A percentile compares a stretch with the other conserved stretches of the same genome.
Evolutionary conservation across 2,329 filamentous ascomycete species (phyloP).

Genomic region (Ophiostoma australiae): DNA sequence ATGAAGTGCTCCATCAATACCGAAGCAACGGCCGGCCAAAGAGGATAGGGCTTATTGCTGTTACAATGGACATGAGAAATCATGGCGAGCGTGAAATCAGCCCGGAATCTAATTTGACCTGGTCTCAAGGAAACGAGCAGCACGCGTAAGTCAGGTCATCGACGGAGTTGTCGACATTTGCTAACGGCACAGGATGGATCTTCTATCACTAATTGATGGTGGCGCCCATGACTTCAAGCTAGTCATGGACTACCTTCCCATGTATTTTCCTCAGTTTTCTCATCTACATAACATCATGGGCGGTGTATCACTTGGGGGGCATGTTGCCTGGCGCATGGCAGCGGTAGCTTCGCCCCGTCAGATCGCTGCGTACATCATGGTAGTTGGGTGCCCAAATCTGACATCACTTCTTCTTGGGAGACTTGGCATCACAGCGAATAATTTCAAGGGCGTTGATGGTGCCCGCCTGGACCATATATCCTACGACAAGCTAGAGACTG

Average conservation of each 20-base stretch:
- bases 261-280: neutral
- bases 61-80: neutral
- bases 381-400: neutral
- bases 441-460: neutral
- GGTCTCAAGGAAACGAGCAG: neutral
- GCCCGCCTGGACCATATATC: neutral
- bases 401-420: neutral
- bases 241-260: neutral
- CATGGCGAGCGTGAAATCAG: neutral
- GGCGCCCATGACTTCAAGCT: neutral
- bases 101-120: neutral
- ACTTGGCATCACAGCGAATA: neutral
- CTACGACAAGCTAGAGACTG: conserved; percentile 1
- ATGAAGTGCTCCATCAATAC: neutral
- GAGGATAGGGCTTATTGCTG: neutral
- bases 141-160: neutral
- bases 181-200: neutral
- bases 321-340: neutral
- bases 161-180: neutral
- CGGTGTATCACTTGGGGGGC: neutral
- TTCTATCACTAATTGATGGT: neutral
- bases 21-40: neutral
- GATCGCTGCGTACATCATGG: neutral
- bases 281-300: conserved; percentile 3
- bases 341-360: neutral